phyloP scores from a whole-genome alignment of 2,329 filamentous ascomycete genomes.

The Aureobasidium sp. region DNA sequence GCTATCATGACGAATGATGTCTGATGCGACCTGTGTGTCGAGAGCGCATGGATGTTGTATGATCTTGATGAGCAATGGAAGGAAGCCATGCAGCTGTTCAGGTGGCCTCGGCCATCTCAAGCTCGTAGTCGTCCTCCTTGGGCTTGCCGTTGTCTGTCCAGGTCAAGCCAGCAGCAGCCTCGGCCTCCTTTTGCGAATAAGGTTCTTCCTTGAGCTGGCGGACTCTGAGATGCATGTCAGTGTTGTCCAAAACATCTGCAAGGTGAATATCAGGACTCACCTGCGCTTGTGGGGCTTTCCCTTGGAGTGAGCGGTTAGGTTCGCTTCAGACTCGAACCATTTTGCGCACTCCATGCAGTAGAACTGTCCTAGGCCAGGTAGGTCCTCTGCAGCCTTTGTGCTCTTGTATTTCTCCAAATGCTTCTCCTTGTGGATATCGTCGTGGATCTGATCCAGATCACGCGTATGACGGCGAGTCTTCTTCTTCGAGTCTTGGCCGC shows the following conservation, averaged over 20 bases:
- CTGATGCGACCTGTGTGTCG: not conserved
- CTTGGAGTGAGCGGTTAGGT: slow-evolving; percentile 66
- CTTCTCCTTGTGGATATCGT: slow-evolving; percentile 69
- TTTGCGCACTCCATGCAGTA: slow-evolving; percentile 94
- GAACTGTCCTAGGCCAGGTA: slow-evolving; percentile 75
- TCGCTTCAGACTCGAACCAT: slow-evolving; percentile 84
- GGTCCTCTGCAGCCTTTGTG: slow-evolving; percentile 73
- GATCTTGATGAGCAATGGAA: not conserved
- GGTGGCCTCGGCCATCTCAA: slow-evolving; percentile 9
- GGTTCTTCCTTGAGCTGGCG: slow-evolving; percentile 77
- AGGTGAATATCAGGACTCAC: slow-evolving; percentile 37
- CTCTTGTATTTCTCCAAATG: slow-evolving; percentile 75
- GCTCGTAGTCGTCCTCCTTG: slow-evolving; percentile 13
- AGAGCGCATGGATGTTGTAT: not conserved
- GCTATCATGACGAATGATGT: not conserved
- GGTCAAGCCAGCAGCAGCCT: slow-evolving; percentile 67
- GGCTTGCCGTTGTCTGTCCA: slow-evolving; percentile 53
- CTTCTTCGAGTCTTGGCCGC: slow-evolving; percentile 42
- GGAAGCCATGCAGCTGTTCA: not conserved
- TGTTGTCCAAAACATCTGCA: not conserved
- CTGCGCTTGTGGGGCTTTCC: slow-evolving; percentile 92
- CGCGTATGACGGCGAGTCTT: slow-evolving; percentile 50
- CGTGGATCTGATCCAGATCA: slow-evolving; percentile 86
- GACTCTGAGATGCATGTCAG: slow-evolving; percentile 48
- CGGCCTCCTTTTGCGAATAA: slow-evolving; percentile 78